Base-by-base conservation (phyloP, 1,284 basidiomycete genomes). In the Ganoderma resinaceum region DNA sequence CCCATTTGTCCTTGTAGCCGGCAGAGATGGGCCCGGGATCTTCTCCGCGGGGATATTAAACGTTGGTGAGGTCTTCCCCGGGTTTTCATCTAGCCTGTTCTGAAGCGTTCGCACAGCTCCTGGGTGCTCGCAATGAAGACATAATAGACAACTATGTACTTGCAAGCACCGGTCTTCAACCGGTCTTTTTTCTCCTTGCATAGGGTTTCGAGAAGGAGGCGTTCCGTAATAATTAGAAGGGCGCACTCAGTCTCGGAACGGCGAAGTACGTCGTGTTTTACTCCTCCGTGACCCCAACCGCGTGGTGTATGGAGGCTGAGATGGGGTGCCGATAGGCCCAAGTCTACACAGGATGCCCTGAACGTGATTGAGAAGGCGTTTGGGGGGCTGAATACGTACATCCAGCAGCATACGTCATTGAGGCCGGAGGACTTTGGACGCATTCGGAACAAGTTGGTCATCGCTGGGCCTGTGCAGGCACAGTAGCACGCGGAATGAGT, bases 11-110 rank as follows among this genome's bases (percentile, higher is more conserved):
- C 42, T 9, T 40, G 26, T 65, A 85, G 83, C 79, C n/a, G 84
- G 84, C 8, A 85, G 85, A 70, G 84, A 85, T 70, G 74, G 84
- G 55, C 83, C 84, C 2, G 84, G 82, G 2, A 63, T 84, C 7
- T 80, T 83, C 66, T 77, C 79, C 14, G 81, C 82, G 9, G 63
- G 82, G 12, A 72, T 84, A 20, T 75, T 80, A 43, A 77, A 78
- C 75, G 81, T 80, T 11, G n/a, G 49, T 52, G 23, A 49, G n/a
- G 23, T 35, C 29, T 43, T 43, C 59, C 37, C 59, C 59, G 38
- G 38, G 29, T 29, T 43, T 46, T 46, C 59, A 61, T 40, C 38
- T 42, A 42, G 23, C 42, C 42, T 46, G 16, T 33, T 38, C 38
- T 14, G 42, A 43, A n/a, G 20, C 11, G 9, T 23, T n/a, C 12